These are phyloP conservation scores for Alternaria burnsii DNA, from an alignment of 2,329 filamentous ascomycete genomes.

Conservation along the genomic window DNA sequence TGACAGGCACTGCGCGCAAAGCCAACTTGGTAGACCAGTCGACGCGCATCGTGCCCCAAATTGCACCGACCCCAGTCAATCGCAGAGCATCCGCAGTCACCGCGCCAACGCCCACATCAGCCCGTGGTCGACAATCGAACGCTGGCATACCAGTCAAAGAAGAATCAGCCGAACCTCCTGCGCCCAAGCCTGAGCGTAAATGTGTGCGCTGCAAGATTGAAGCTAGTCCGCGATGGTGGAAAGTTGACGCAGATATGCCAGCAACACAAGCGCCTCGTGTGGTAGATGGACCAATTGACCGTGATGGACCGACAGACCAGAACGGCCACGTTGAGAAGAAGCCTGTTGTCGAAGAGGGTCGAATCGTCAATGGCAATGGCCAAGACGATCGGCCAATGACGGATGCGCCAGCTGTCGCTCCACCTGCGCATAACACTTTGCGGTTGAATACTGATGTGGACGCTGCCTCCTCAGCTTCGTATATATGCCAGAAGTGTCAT, in stretches of 20 bases:
- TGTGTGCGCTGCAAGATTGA: slow-evolving; percentile 65
- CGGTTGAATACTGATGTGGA: slow-evolving; percentile 36
- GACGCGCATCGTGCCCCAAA: slow-evolving; percentile 59
- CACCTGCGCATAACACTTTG: slow-evolving; percentile 27
- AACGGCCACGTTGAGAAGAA: slow-evolving; percentile 29
- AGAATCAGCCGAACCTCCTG: slow-evolving; percentile 46
- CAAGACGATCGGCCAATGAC: slow-evolving; percentile 39
- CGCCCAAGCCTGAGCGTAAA: slow-evolving; percentile 45
- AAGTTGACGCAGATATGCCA: slow-evolving; percentile 32
- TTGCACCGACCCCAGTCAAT: slow-evolving; percentile 36
- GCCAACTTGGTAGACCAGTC: slow-evolving; percentile 78
- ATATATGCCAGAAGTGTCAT: slow-evolving; percentile 60
- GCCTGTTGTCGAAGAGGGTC: slow-evolving; percentile 26
- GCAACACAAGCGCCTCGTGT: slow-evolving; percentile 18
- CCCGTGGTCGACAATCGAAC: slow-evolving; percentile 46
- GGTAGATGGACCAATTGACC: slow-evolving; percentile 31
- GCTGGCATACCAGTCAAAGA: slow-evolving; percentile 48
- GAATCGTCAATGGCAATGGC: slow-evolving; percentile 32
- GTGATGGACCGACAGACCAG: slow-evolving; percentile 32
- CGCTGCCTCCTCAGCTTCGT: slow-evolving; percentile 28
- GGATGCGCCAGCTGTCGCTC: slow-evolving; percentile 37
- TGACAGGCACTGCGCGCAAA: slow-evolving; percentile 93
- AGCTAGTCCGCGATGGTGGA: slow-evolving; percentile 71
- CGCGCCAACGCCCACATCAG: slow-evolving; percentile 44
- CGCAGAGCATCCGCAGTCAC: slow-evolving; percentile 54